phyloP scores from a whole-genome alignment of 1,139 yeast genomes.

The Eremothecium coryli region DNA sequence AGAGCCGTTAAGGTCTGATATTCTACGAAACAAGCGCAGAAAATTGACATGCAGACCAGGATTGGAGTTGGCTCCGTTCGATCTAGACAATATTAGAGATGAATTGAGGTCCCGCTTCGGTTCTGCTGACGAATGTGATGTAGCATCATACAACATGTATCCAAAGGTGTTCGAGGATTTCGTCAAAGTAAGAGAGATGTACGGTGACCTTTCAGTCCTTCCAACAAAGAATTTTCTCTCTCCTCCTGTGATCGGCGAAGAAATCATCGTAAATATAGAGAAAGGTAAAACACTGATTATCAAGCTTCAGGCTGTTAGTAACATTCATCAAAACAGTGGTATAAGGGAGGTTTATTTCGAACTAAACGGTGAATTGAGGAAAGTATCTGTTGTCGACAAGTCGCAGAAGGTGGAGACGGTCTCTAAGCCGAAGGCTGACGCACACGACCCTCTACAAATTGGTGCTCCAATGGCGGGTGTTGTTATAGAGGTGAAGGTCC shows the following conservation, averaged over 20 bases:
- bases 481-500: constrained; percentile 85
- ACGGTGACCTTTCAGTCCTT: constrained; percentile 85
- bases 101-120: constrained; percentile 60
- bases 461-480: constrained; percentile 99
- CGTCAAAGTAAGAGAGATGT: constrained; percentile 63
- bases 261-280: constrained; percentile 80
- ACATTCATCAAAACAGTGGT: constrained; percentile 76
- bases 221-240: constrained; percentile 88
- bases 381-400: constrained; percentile 84
- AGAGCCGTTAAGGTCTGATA: constrained; percentile 89
- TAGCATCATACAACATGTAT: constrained; percentile 94
- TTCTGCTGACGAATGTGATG: constrained; percentile 69
- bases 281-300: constrained; percentile 90
- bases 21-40: constrained; percentile 82
- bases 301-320: constrained; percentile 89
- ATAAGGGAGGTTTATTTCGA: constrained; percentile 94
- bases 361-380: constrained; percentile 96
- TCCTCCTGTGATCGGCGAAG: constrained; percentile 81
- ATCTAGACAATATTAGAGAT: constrained; percentile 58
- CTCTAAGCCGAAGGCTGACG: constrained; percentile 83
- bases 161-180: constrained; percentile 92
- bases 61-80: constrained; percentile 72
- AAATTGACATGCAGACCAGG: constrained; percentile 89
- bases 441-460: constrained; percentile 78
- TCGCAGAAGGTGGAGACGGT: constrained; percentile 75